phyloP scores from a whole-genome alignment of 2,329 filamentous ascomycete species.

The Mollisiaceae sp. region DNA sequence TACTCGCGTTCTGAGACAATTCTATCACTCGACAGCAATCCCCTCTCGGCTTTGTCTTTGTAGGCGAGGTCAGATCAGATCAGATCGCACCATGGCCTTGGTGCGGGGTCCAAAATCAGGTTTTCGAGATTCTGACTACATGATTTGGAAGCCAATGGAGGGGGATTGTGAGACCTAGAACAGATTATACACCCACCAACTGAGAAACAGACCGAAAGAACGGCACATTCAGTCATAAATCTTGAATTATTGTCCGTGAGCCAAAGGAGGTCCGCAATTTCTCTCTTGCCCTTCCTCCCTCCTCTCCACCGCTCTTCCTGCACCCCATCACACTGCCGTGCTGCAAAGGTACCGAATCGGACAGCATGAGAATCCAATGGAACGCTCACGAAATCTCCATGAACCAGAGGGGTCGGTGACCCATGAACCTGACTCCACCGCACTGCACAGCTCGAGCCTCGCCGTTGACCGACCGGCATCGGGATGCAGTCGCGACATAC shows the following conservation, averaged over 20 bases:
- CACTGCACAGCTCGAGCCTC: background rate
- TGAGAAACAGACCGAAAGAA: background rate
- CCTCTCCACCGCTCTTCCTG: slow-evolving; percentile 2
- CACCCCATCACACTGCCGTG: slow-evolving; percentile 13
- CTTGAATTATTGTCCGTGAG: background rate
- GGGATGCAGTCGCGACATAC: slow-evolving; percentile 6
- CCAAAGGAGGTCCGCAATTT: background rate
- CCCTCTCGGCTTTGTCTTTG: background rate
- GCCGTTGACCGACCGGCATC: slow-evolving; percentile 2
- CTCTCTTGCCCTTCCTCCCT: background rate
- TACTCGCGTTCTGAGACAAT: slow-evolving; percentile 6
- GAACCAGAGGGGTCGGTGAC: slow-evolving; percentile 9
- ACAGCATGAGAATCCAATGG: slow-evolving; percentile 1
- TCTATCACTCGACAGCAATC: background rate
- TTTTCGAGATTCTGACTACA: background rate
- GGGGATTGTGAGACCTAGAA: background rate
- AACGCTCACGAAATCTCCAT: too few species aligned
- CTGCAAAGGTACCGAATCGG: slow-evolving; percentile 20
- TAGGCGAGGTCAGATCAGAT: slow-evolving; percentile 10
- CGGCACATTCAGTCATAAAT: slow-evolving; percentile 8
- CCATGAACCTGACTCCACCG: background rate
- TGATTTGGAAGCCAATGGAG: slow-evolving; percentile 3
- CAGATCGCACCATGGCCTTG: slow-evolving; percentile 8
- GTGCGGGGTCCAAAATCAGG: slow-evolving; percentile 10
- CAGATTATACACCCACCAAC: background rate